Percentiles rank a stretch among this genome's conserved stretches.
Evolutionary conservation across 2,329 filamentous ascomycete genomes (phyloP).

Genomic region (Aspergillus tanneri): DNA sequence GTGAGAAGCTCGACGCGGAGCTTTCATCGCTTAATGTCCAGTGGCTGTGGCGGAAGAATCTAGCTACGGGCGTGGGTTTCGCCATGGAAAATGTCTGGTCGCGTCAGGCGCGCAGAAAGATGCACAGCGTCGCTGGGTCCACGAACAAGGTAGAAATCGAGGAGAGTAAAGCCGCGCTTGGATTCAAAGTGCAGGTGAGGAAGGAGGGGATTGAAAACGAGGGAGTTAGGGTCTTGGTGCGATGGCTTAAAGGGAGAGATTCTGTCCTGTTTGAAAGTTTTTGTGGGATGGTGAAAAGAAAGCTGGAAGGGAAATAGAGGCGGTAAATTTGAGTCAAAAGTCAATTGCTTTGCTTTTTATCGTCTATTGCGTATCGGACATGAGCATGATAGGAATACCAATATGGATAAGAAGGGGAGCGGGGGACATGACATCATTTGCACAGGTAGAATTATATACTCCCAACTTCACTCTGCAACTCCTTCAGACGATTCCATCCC

Average conservation of each 20-base stretch:
- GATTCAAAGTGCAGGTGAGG: conserved; percentile 58
- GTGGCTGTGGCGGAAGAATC: conserved; percentile 63
- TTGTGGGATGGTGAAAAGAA: conserved; percentile 70
- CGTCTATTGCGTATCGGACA: too few species aligned
- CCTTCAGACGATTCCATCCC: conserved; percentile 41
- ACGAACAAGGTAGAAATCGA: conserved; percentile 35
- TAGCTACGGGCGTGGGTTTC: conserved; percentile 60
- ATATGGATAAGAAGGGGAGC: too few species aligned
- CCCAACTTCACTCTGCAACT: conserved; percentile 39
- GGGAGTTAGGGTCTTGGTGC: conserved; percentile 53
- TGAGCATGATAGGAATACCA: too few species aligned
- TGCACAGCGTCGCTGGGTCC: conserved; percentile 27
- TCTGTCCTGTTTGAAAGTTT: conserved; percentile 81
- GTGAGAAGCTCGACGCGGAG: conserved; percentile 46
- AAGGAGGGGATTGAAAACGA: conserved; percentile 34
- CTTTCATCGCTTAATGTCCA: conserved; percentile 58
- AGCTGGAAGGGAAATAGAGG: conserved; percentile 32
- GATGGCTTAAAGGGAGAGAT: conserved; percentile 77
- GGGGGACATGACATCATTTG: too few species aligned
- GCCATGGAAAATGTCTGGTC: conserved; percentile 73
- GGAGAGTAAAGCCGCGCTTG: conserved; percentile 50
- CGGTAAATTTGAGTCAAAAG: too few species aligned
- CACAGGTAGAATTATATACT: too few species aligned
- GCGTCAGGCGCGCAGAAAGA: conserved; percentile 66
- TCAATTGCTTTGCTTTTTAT: too few species aligned